Base-by-base conservation (phyloP, 768 basidiomycete genomes). In the Bullera alba region DNA sequence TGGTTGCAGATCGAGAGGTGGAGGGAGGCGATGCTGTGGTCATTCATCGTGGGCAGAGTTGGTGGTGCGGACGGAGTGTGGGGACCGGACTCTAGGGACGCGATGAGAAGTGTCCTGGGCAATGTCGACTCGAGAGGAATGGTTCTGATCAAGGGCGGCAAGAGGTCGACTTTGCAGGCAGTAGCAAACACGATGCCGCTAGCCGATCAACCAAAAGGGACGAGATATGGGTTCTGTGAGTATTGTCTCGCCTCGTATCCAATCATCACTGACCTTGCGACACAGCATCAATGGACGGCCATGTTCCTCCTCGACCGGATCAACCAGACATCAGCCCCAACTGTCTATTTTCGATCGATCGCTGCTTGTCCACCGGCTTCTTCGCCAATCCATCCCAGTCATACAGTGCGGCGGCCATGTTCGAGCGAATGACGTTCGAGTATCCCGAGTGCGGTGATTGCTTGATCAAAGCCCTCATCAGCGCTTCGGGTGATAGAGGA, bases 21-120 rank as follows among this genome's bases (percentile, higher is more conserved):
- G 68, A 45, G 70, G 42, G 70, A 72, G 51, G 66, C 68, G 2
- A 44, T 72, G 27, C 51, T 72, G 2, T 72, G 70, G 70, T 55
- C 44, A 28, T 72, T 61, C 58, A 58, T 51, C 1, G 67, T 72
- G 0, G 70, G 54, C 2, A 61, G 53, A 26, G 37, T 72, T 2
- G 60, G 66, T 4, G 56, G 61, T 10, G 32, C 38, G 32, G 51
- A 58, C 1, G 69, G 63, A 3, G 36, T 49, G 2, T 70, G 66
- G 70, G 58, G 44, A 41, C 41, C 50, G 1, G n/a, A 42, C 0
- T 61, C 66, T 1, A 43, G 58, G 27, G 46, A 39, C 3, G 60
- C 63, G 41, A 10, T 70, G 12, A 44, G 26, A 30, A 29, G 51
- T 5, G 42, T 65, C 2, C 32, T 72, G 36, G 50, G 53, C 0